Base-by-base conservation (phyloP, 1,139 yeast species). In the Hyphopichia fennica region DNA sequence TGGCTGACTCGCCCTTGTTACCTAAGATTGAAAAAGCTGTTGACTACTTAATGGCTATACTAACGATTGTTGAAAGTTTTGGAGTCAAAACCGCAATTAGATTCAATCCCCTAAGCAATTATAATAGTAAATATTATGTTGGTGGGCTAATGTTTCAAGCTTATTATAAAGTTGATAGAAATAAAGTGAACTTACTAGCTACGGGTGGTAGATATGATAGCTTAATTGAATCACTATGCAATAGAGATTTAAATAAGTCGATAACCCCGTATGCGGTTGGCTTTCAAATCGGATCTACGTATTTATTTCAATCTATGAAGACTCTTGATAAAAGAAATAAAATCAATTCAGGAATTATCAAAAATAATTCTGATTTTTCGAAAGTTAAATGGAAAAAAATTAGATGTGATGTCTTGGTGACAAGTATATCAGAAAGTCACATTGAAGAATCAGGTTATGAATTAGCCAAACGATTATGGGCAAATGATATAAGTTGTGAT, bases 131-230 rank as follows among this genome's bases (percentile, higher is more conserved):
- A 19, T 91, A 89, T 57, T 93, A 90, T 58, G 69, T 73, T 29
- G 82, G 82, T 19, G 96, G 96, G 0, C 66, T 91, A 2, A 89
- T 93, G 95, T 93, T 91, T 57, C 96, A 89, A 54, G 90, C 87
- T 0, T 79, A 89, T 1, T 78, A 81, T 52, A 86, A 86, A 45
- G 50, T 61, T 52, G 73, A 82, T 11, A 64, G 56, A 36, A 60
- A 72, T 38, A 56, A 65, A 17, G 62, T 52, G 38, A 58, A 76
- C 0, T 60, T 91, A 34, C 65, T 88, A 8, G 95, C 95, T 11
- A 93, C 95, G 1, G 99, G 99, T 37, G 99, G 99, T 1, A 69
- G 99, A 40, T 93, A 89, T 56, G 98, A 93, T 56, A 67, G 72
- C 18, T 69, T 91, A 49, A 77, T 90, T 17, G 69, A 79, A 2